Conservation (phyloP, 2,329 filamentous ascomycete species). For the Geoglossum cookeanum region DNA sequence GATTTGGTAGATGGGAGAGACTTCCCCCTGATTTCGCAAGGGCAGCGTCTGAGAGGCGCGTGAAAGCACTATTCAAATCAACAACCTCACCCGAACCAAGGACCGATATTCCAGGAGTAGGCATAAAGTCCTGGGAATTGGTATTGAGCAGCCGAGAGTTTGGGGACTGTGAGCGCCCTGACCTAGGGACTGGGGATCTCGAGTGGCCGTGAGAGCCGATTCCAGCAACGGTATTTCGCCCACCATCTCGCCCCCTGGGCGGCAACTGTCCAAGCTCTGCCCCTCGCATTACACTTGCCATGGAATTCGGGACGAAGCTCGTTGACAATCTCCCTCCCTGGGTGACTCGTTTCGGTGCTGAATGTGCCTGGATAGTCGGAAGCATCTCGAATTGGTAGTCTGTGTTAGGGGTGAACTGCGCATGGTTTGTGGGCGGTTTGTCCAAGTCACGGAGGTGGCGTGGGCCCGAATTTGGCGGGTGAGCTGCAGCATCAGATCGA, state of each 20-base stretch:
- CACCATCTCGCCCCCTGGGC: slow-evolving; percentile 17
- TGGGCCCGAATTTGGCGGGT: slow-evolving; percentile 13
- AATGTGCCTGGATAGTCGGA: slow-evolving; percentile 23
- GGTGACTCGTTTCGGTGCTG: slow-evolving; percentile 22
- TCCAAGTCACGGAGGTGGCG: slow-evolving; percentile 10
- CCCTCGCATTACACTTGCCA: slow-evolving; percentile 27
- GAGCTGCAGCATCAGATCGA: slow-evolving; percentile 15
- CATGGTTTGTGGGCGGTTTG: slow-evolving; percentile 3
- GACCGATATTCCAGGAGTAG: slow-evolving; percentile 25
- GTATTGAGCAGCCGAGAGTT: slow-evolving; percentile 28
- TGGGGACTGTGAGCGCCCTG: slow-evolving; percentile 19
- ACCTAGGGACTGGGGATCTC: slow-evolving; percentile 14
- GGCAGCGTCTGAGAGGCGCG: slow-evolving; percentile 52
- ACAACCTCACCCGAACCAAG: slow-evolving; percentile 42
- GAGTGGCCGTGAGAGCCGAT: slow-evolving; percentile 11
- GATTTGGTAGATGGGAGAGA: slow-evolving; percentile 32
- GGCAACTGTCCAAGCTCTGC: slow-evolving; percentile 19
- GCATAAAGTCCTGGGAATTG: slow-evolving; percentile 27
- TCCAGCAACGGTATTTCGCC: neutral
- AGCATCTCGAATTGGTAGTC: slow-evolving; percentile 26
- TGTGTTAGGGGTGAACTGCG: neutral
- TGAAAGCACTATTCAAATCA: slow-evolving; percentile 51
- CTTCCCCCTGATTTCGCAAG: slow-evolving; percentile 43
- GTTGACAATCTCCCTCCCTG: slow-evolving; percentile 23
- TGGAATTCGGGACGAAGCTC: slow-evolving; percentile 18